Evolutionary conservation across 83 land plant genomes (phyloP), one percentile per base, ranked within the genome.

Genomic region (Thuja plicata): DNA sequence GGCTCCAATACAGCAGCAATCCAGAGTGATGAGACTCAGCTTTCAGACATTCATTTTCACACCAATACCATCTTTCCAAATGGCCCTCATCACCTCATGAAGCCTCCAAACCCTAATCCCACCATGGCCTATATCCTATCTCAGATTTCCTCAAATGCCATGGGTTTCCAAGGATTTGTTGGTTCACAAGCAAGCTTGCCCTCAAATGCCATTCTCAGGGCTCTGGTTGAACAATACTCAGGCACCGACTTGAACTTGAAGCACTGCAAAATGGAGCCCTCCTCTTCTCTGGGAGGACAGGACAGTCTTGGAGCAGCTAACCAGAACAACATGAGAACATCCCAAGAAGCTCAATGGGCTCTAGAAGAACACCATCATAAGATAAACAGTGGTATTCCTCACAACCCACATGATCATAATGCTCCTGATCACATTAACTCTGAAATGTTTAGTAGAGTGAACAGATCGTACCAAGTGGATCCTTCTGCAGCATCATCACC

Each of bases 141-240:
- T 88, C 87, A 71, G 45, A 5, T 52, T 6, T 54, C 54, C 50
- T 15, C 50, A 46, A 87, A 46, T 78, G 9, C 70, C 57, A 87
- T 37, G 41, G 83, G 21, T 5, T 50, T 43, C 38, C 89, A 77
- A 50, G n/a, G 52, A 15, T 78, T 34, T 34, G 30, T 21, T 38
- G 40, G 40, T 41, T 55, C 52, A 46, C 86, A 71, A 5, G 37
- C 21, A 78, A 78, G 60, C 8, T 57, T 73, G n/a, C 37, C 48
- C 19, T 60, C 90, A 81, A 88, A 34, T 54, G 84, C 88, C 87
- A n/a, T 88, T 81, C 73, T 88, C 48, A 86, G 52, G 87, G 76
- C 88, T 30, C 52, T 83, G 52, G n/a, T 83, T 43, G 85, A 83
- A 46, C 85, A 83, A 55, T 46, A 27, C 48, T 83, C 85, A 46